Evolutionary conservation across 257 asterid genomes (phyloP).

Genomic region (Craterostigma plantagineum): DNA sequence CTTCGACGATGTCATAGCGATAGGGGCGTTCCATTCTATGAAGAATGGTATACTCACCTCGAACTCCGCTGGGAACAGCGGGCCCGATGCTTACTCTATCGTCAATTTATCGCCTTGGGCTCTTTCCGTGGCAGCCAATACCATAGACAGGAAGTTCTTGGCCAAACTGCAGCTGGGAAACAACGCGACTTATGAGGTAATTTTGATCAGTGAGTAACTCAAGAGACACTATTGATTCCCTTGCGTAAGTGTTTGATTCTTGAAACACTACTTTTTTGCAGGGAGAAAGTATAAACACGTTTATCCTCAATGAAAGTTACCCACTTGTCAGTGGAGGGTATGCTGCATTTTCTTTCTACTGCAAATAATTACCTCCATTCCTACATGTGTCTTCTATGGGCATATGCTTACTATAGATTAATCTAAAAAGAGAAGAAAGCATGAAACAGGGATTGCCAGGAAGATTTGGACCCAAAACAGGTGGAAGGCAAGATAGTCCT

Average conservation of each 20-base stretch:
- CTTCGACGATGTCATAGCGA: constrained; percentile 34
- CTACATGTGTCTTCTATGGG: neutral
- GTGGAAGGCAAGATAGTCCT: constrained; percentile 52
- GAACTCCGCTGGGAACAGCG: constrained; percentile 42
- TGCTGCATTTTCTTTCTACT: neutral
- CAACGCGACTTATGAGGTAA: constrained; percentile 20
- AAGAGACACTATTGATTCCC: neutral
- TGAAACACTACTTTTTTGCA: neutral
- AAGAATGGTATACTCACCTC: constrained; percentile 33
- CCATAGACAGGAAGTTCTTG: constrained; percentile 27
- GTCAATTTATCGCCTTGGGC: constrained; percentile 58
- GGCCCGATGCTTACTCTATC: constrained; percentile 19
- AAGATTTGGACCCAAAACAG: constrained; percentile 12
- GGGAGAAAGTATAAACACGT: too few relatives aligned
- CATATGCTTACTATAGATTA: neutral
- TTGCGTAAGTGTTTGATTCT: neutral
- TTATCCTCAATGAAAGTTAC: too few relatives aligned
- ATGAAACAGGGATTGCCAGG: constrained; percentile 15
- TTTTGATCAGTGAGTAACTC: neutral
- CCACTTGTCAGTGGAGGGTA: too few relatives aligned
- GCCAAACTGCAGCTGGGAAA: constrained; percentile 31
- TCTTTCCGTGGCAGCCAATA: constrained; percentile 49
- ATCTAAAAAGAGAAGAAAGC: constrained; percentile 20
- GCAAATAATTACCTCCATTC: too few relatives aligned
- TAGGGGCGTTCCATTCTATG: constrained; percentile 49